A percentile compares a stretch with the other conserved stretches of the same genome.
Conservation (phyloP, 2,329 filamentous ascomycete genomes). For the Trichoderma simmonsii region DNA sequence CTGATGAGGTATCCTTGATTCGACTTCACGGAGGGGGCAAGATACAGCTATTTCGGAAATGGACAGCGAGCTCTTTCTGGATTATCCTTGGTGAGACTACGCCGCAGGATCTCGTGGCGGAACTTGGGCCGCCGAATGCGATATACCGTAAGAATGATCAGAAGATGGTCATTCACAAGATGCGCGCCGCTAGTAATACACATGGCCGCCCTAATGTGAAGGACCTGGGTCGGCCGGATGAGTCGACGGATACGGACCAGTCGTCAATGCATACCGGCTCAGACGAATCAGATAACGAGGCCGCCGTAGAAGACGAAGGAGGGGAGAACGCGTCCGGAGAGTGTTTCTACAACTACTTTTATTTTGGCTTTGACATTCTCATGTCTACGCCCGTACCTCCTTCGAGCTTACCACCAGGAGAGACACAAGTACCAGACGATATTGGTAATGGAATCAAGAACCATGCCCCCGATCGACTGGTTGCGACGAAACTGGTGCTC, state of each 20-base stretch:
- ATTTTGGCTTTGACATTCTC: conserved; percentile 88
- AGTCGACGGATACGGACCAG: conserved; percentile 69
- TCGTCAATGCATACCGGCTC: conserved; percentile 70
- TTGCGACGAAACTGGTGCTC: conserved; percentile 87
- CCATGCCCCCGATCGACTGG: conserved; percentile 60
- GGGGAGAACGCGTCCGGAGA: conserved; percentile 60
- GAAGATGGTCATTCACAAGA: conserved; percentile 79
- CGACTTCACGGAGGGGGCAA: conserved; percentile 74
- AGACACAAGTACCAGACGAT: conserved; percentile 23
- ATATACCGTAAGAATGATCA: conserved; percentile 91
- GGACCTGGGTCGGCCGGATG: conserved; percentile 49
- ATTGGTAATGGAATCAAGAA: conserved; percentile 37
- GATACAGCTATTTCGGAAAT: conserved; percentile 73
- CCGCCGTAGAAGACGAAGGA: conserved; percentile 55
- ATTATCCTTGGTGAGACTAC: conserved; percentile 82
- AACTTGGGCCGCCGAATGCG: conserved; percentile 88
- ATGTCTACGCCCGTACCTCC: conserved; percentile 72
- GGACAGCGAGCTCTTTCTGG: conserved; percentile 62
- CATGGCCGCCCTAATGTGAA: conserved; percentile 44
- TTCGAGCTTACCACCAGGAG: conserved; percentile 56
- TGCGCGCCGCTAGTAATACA: conserved; percentile 52
- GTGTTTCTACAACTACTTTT: conserved; percentile 97
- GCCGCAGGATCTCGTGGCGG: conserved; percentile 84
- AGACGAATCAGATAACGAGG: conserved; percentile 62
- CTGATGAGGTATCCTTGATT: conserved; percentile 83